Percentiles rank a stretch among this genome's conserved stretches.
Evolutionary conservation across 2,329 filamentous ascomycete species (phyloP).

Genomic region (Sporothrix protearum): DNA sequence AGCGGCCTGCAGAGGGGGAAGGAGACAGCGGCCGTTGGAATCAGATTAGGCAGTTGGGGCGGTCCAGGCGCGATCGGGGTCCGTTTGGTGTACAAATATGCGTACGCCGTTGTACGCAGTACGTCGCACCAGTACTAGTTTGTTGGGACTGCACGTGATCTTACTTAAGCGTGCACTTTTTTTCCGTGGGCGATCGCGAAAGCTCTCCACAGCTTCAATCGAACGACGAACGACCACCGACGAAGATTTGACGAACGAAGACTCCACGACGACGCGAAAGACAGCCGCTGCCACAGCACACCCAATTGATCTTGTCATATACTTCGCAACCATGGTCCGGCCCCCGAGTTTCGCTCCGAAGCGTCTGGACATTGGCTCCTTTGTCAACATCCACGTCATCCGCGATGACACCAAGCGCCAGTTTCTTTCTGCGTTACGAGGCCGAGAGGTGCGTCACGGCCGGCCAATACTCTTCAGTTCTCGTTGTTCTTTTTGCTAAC

Average conservation of each 20-base stretch:
- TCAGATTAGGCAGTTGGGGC: not conserved
- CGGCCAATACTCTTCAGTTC: not conserved
- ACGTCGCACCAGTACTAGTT: too few species aligned
- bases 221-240: not conserved
- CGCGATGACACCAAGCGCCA: conserved; percentile 97
- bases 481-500: not conserved
- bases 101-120: not conserved
- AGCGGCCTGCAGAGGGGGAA: not conserved
- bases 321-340: conserved; percentile 10
- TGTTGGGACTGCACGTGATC: conserved; percentile 2
- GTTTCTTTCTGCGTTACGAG: conserved; percentile 81
- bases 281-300: not conserved
- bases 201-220: conserved; percentile 6
- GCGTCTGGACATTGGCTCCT: conserved; percentile 84
- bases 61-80: not conserved
- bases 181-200: not conserved
- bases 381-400: conserved; percentile 79
- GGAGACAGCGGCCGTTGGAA: not conserved
- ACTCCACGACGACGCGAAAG: not conserved
- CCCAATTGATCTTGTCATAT: not conserved
- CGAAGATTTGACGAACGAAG: not conserved
- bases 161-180: not conserved
- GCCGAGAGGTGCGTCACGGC: conserved; percentile 66
- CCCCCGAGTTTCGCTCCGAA: conserved; percentile 74
- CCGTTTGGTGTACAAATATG: not conserved